Evolutionary conservation across 1,284 basidiomycete genomes (phyloP), one percentile per base, ranked within the genome.

Genomic region (Ceratobasidium papillatum): DNA sequence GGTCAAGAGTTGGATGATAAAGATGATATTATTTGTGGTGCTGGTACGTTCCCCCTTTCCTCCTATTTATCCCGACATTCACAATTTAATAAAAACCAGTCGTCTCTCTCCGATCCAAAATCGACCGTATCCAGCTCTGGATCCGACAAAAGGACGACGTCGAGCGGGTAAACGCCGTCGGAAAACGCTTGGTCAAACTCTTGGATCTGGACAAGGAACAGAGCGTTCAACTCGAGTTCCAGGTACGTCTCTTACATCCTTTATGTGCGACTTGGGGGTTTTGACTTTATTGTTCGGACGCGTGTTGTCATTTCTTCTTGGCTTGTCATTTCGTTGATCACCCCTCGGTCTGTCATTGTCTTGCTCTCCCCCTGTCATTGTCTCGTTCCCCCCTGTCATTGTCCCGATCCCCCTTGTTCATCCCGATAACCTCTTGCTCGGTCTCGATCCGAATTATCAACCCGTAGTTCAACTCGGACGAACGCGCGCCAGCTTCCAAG

Each of bases 71-170:
- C 19, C 34, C 27, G 9, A 54, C 41, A 5, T 12, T 66, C 47
- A 14, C 51, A 30, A 12, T 56, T 56, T 9, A 32, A 25, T 12
- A 14, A 30, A 12, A 22, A 7, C 3, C 80, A 0, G 96, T 98
- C 25, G 94, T 96, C 68, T 94, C 93, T 78, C 84, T 95, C 79
- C 87, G 94, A 77, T 91, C 90, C 76, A 94, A 95, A 82, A 91
- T 95, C 59, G 94, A 97, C 81, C 85, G 96, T 59, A 94, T 98
- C 75, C 94, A 97, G 81, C 83, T 93, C 32, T 98, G 96, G 96
- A 92, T 91, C 58, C 85, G 95, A 76, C 86, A 85, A 76, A 94
- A 93, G 82, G 90, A 94, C 63, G 91, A 96, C 79, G 89, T 94
- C 0, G 93, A 95, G 79, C 87, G 86, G 80, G 84, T 95, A 78